These are phyloP conservation scores for Metschnikowia aberdeeniae DNA, from an alignment of 805 yeast genomes.

Conservation along the genomic window DNA sequence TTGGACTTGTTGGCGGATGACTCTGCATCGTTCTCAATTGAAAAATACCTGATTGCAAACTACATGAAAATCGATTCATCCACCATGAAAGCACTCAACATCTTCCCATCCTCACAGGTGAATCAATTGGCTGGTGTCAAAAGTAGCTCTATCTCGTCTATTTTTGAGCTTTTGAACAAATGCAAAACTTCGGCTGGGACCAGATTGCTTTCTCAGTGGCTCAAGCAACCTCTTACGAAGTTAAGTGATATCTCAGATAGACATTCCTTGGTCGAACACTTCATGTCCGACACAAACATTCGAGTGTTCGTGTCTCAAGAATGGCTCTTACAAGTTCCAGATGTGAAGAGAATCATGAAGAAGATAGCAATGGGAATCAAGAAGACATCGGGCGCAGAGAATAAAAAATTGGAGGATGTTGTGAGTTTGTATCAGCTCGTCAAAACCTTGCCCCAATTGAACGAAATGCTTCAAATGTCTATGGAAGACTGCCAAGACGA, in stretches of 20 bases:
- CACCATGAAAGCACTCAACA: constrained; percentile 81
- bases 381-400: constrained; percentile 30
- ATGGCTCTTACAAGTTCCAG: constrained; percentile 73
- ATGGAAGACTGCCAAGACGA: constrained; percentile 30
- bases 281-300: constrained; percentile 65
- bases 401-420: constrained; percentile 79
- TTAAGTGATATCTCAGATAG: constrained; percentile 56
- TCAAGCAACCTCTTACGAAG: constrained; percentile 88
- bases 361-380: constrained; percentile 45
- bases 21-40: constrained; percentile 54
- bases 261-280: constrained; percentile 67
- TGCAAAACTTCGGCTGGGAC: constrained; percentile 91
- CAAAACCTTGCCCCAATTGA: constrained; percentile 63
- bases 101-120: constrained; percentile 53
- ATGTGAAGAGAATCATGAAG: constrained; percentile 69
- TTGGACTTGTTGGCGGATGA: constrained; percentile 60
- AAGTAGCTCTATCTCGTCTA: constrained; percentile 39
- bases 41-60: constrained; percentile 66
- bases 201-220: constrained; percentile 85
- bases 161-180: constrained; percentile 80
- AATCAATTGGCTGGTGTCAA: constrained; percentile 16
- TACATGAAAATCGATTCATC: constrained; percentile 90
- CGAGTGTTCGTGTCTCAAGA: constrained; percentile 65
- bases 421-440: constrained; percentile 83
- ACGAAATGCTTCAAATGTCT: constrained; percentile 47